Evolutionary conservation across 1,284 basidiomycete species (phyloP).

Genomic region (Trametes polyzona): DNA sequence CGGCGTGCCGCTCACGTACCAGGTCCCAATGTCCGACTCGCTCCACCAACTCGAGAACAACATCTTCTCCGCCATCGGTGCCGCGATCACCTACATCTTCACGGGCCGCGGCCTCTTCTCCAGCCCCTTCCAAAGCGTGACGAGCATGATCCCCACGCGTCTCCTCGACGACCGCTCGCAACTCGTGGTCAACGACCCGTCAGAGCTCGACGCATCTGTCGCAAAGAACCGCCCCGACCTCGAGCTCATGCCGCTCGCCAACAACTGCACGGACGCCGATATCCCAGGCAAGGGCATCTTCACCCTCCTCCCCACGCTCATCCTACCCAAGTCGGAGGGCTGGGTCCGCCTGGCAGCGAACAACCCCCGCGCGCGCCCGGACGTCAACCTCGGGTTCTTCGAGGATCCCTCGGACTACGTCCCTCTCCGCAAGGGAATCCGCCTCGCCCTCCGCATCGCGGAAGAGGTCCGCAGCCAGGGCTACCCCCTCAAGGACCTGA

Average conservation of each 20-base stretch:
- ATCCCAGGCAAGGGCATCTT: conserved; percentile 30
- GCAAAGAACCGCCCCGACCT: conserved; percentile 39
- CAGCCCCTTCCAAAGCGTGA: conserved; percentile 33
- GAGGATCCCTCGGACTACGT: conserved; percentile 30
- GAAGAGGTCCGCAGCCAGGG: conserved; percentile 34
- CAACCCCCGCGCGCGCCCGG: conserved; percentile 37
- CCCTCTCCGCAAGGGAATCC: conserved; percentile 31
- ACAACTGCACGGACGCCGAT: conserved; percentile 24
- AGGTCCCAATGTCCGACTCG: conserved; percentile 35
- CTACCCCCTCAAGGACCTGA: conserved; percentile 37
- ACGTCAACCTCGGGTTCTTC: conserved; percentile 38
- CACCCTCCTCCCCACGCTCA: conserved; percentile 35
- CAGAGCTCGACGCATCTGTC: conserved; percentile 26
- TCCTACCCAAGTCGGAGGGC: conserved; percentile 39
- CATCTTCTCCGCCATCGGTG: conserved; percentile 28
- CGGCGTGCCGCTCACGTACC: conserved; percentile 34
- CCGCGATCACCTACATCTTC: conserved; percentile 36
- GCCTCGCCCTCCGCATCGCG: conserved; percentile 34
- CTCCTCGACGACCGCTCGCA: conserved; percentile 30
- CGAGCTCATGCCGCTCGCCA: conserved; percentile 39
- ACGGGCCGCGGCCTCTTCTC: conserved; percentile 37
- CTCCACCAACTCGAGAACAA: conserved; percentile 25
- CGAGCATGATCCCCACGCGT: conserved; percentile 32
- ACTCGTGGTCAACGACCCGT: conserved; percentile 7
- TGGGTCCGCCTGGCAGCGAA: conserved; percentile 37